Conservation (phyloP, 2,329 filamentous ascomycete genomes). For the Pezizomycotina sp. region DNA sequence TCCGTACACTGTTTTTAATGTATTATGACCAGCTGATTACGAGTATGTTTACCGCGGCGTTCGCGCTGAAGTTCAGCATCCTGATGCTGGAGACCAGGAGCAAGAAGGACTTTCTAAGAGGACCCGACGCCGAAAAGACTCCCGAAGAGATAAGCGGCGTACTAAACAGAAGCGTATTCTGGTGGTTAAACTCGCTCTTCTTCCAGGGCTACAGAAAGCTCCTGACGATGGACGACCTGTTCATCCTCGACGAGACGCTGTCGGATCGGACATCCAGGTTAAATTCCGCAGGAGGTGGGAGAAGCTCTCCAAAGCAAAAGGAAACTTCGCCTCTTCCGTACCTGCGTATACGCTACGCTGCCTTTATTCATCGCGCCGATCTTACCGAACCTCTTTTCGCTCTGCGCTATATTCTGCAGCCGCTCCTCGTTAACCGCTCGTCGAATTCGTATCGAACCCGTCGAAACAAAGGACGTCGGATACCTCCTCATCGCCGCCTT, state of each 20-base stretch:
- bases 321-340: conserved; percentile 10
- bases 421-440: conserved; percentile 26
- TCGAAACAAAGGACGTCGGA: conserved; percentile 11
- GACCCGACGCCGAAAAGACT: conserved; percentile 22
- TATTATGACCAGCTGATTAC: conserved; percentile 12
- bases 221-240: conserved; percentile 10
- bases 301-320: conserved; percentile 5
- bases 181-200: conserved; percentile 29
- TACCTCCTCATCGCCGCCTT: conserved; percentile 11
- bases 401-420: conserved; percentile 27
- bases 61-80: conserved; percentile 11
- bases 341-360: conserved; percentile 12
- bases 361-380: conserved; percentile 13
- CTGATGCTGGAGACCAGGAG: conserved; percentile 15
- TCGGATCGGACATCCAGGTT: conserved; percentile 8
- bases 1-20: conserved; percentile 10
- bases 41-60: conserved; percentile 9
- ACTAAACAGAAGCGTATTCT: conserved; percentile 29
- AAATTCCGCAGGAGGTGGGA: conserved; percentile 14
- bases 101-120: conserved; percentile 9
- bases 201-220: conserved; percentile 10
- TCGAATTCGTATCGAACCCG: conserved; percentile 18
- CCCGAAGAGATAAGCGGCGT: conserved; percentile 28
- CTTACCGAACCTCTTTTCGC: conserved; percentile 24
- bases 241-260: conserved; percentile 11